phyloP scores from a whole-genome alignment of 306 rosid species.

The Mimosa pudica region DNA sequence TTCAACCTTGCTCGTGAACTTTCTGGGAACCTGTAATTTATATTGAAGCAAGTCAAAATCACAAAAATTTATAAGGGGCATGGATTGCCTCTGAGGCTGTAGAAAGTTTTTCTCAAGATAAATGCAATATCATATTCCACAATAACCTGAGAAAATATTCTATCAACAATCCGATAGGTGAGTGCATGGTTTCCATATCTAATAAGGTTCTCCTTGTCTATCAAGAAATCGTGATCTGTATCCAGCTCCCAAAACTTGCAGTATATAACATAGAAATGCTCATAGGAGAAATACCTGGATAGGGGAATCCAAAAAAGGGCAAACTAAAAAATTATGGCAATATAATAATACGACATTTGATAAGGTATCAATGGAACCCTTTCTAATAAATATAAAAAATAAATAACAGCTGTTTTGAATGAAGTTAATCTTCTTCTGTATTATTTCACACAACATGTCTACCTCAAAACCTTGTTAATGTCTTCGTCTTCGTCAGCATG shows the following conservation, averaged over 20 bases:
- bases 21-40: constrained; percentile 80
- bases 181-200: constrained; percentile 99
- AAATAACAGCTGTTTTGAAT: neutral
- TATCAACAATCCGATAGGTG: constrained; percentile 96
- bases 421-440: constrained; percentile 26
- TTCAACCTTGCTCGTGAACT: constrained; percentile 89
- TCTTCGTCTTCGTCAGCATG: constrained; percentile 99
- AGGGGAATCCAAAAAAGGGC: neutral
- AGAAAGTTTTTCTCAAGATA: constrained; percentile 30
- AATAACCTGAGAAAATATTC: constrained; percentile 99
- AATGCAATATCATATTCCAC: constrained; percentile 32
- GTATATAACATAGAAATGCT: constrained; percentile 97
- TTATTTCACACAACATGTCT: constrained; percentile 28
- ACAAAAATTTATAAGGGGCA: neutral
- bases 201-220: constrained; percentile 96
- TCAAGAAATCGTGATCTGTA: constrained; percentile 94
- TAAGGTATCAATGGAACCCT: neutral
- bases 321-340: constrained; percentile 16
- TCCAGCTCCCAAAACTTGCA: constrained; percentile 99
- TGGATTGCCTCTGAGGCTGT: constrained; percentile 25
- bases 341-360: neutral
- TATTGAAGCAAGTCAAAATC: constrained; percentile 27
- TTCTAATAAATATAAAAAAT: neutral
- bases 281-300: constrained; percentile 92
- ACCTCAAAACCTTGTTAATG: constrained; percentile 98